Percentiles rank a stretch among this genome's conserved stretches.
These are phyloP conservation scores for Nannochloris sp. DNA, from an alignment of 139 green algal genomes.

Conservation along the genomic window DNA sequence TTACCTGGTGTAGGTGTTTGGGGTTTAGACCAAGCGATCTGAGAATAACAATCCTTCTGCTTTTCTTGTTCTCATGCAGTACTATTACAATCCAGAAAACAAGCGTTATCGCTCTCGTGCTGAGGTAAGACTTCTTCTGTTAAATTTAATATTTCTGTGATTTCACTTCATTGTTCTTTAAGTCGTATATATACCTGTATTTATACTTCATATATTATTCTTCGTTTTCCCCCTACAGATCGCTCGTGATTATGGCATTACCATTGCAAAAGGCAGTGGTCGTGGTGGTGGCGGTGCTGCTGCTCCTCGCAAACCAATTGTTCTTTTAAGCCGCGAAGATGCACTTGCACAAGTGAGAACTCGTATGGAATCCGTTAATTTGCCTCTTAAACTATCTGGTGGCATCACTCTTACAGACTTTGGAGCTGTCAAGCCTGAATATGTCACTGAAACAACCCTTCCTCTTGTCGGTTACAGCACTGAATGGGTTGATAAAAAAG, in stretches of 20 bases:
- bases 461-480: not conserved
- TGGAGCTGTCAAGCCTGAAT: not conserved
- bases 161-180: not conserved
- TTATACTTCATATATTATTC: no score
- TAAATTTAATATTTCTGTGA: no score
- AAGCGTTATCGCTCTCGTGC: slow-evolving; percentile 40
- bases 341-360: not conserved
- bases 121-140: slow-evolving; percentile 39
- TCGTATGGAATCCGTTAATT: not conserved
- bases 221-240: slow-evolving; percentile 11
- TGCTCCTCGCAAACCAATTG: no score
- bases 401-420: slow-evolving; percentile 12
- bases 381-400: slow-evolving; percentile 3
- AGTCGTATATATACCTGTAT: not conserved
- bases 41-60: no score
- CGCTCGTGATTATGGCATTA: slow-evolving; percentile 18
- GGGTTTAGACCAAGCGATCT: not conserved
- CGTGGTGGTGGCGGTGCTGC: no score
- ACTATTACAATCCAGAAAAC: slow-evolving; percentile 42
- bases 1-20: not conserved
- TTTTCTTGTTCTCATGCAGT: slow-evolving; percentile 15
- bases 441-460: not conserved
- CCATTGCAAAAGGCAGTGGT: no score
- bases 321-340: not conserved
- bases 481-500: slow-evolving; percentile 19